These are phyloP conservation scores for Pelargonium nanum DNA, from an alignment of 345 rosid species.

Conservation along the genomic window DNA sequence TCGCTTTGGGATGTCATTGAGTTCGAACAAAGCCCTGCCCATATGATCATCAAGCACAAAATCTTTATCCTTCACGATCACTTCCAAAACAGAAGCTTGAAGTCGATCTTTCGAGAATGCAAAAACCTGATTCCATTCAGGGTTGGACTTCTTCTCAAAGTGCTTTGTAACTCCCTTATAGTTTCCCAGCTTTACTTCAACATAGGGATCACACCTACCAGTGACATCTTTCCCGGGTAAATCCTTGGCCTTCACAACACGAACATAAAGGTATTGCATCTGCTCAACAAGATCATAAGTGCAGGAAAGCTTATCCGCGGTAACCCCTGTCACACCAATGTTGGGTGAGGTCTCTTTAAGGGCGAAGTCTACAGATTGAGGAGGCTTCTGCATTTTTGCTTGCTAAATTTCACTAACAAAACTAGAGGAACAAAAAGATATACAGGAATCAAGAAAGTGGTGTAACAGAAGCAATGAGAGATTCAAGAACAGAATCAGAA, in stretches of 20 bases:
- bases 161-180: constrained; percentile 80
- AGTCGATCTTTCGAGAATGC: constrained; percentile 89
- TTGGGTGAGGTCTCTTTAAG: constrained; percentile 92
- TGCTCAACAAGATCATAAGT: constrained; percentile 98
- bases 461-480: neutral
- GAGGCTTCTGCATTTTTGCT: constrained; percentile 71
- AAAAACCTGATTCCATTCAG: constrained; percentile 94
- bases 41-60: constrained; percentile 66
- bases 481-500: no score
- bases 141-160: constrained; percentile 86
- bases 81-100: constrained; percentile 79
- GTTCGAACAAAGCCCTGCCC: constrained; percentile 59
- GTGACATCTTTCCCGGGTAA: constrained; percentile 71
- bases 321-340: constrained; percentile 61
- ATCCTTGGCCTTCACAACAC: constrained; percentile 82
- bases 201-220: constrained; percentile 85
- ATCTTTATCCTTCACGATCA: constrained; percentile 74
- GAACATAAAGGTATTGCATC: constrained; percentile 93
- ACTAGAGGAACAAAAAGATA: constrained; percentile 5
- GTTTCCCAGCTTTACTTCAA: constrained; percentile 87
- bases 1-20: constrained; percentile 63
- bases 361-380: constrained; percentile 54
- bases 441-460: neutral
- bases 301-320: constrained; percentile 69
- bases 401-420: constrained; percentile 3